A percentile compares a stretch with the other conserved stretches of the same genome.
Evolutionary conservation across 2,329 filamentous ascomycete species (phyloP).

Genomic region (Knufia petricola): DNA sequence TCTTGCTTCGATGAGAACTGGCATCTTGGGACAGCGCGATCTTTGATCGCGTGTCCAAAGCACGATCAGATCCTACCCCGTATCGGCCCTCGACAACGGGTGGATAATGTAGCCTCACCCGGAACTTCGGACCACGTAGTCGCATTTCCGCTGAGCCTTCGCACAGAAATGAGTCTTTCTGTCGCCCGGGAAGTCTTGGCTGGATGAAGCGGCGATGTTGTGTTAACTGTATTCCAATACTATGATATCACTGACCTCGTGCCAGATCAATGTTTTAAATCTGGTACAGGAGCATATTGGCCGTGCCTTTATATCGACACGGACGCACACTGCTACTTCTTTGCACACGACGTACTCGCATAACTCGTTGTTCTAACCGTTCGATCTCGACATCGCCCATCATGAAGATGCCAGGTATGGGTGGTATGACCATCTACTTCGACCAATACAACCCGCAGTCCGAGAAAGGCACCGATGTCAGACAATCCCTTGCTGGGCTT

Average conservation of each 20-base stretch:
- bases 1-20: neutral
- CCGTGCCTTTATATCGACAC: neutral
- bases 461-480: slow-evolving; percentile 14
- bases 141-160: no score
- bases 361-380: neutral
- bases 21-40: neutral
- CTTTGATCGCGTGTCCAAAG: neutral
- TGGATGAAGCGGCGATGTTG: neutral
- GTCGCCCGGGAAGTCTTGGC: neutral
- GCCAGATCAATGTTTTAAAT: neutral
- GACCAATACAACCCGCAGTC: slow-evolving; percentile 18
- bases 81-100: neutral
- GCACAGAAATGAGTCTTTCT: neutral
- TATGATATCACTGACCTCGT: slow-evolving; percentile 9
- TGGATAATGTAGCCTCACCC: neutral
- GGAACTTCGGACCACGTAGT: no score
- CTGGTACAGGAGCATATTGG: neutral
- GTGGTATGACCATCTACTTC: slow-evolving; percentile 14
- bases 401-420: slow-evolving; percentile 2
- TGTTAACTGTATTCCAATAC: neutral
- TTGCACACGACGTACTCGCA: neutral
- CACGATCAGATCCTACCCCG: neutral
- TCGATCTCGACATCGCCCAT: neutral
- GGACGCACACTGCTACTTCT: neutral
- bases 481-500: slow-evolving; percentile 18